Conservation (phyloP, 1,284 basidiomycete genomes). For the Ganoderma leucocontextum region DNA sequence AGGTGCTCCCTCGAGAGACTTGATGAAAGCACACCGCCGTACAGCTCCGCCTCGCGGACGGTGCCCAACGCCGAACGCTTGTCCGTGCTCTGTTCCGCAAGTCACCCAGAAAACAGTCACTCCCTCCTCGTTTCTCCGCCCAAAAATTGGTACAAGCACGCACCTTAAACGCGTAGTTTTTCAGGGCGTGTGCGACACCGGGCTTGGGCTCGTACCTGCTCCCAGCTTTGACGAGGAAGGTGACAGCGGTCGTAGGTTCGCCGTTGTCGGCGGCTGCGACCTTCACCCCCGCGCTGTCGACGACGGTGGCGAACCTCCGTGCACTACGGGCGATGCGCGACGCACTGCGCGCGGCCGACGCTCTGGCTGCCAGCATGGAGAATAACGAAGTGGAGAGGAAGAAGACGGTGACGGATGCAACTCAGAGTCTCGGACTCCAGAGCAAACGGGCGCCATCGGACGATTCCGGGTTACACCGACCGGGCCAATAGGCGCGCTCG, state of each 20-base stretch:
- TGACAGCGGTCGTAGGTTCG: conserved; percentile 85
- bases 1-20: conserved; percentile 91
- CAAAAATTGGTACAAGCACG: conserved; percentile 11
- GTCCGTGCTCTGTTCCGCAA: conserved; percentile 69
- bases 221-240: conserved; percentile 91
- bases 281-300: conserved; percentile 83
- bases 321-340: conserved; percentile 65
- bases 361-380: conserved; percentile 63
- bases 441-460: conserved; percentile 16
- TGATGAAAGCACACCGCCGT: conserved; percentile 92
- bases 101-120: conserved; percentile 8
- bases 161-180: conserved; percentile 98
- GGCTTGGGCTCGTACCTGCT: conserved; percentile 86
- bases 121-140: conserved; percentile 1
- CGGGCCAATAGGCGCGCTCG: conserved; percentile 26
- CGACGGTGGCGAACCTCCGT: conserved; percentile 73
- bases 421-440: neutral
- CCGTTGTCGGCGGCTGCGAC: conserved; percentile 85
- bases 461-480: conserved; percentile 27
- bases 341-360: conserved; percentile 61
- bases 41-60: conserved; percentile 92
- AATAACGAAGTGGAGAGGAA: conserved; percentile 19
- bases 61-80: conserved; percentile 91
- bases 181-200: conserved; percentile 90
- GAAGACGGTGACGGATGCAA: conserved; percentile 24